These are phyloP conservation scores for Leishmania martiniquensis DNA, from an alignment of 208 protist species.

Conservation along the genomic window DNA sequence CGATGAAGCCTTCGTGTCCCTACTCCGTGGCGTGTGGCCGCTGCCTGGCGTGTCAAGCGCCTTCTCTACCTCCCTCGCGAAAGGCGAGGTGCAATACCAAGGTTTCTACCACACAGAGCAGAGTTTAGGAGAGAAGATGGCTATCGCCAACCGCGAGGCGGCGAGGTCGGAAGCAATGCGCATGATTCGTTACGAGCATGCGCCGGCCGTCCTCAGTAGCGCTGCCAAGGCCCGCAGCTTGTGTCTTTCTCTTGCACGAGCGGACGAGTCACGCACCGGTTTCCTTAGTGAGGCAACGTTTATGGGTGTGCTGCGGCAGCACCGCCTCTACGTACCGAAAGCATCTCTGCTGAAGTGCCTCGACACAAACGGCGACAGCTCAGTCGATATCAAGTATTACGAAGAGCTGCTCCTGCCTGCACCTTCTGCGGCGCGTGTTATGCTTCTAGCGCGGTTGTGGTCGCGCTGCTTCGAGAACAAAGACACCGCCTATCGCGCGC, in stretches of 20 bases:
- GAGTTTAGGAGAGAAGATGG: constrained; percentile 45
- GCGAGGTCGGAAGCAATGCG: constrained; percentile 38
- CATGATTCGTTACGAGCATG: constrained; percentile 47
- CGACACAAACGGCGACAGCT: constrained; percentile 79
- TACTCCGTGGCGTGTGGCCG: constrained; percentile 71
- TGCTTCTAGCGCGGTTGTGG: constrained; percentile 88
- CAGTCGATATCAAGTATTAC: constrained; percentile 77
- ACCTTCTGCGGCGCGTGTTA: constrained; percentile 53
- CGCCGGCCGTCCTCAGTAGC: constrained; percentile 40
- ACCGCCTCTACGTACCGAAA: constrained; percentile 76
- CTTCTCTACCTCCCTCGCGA: constrained; percentile 30
- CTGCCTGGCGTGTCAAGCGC: constrained; percentile 30
- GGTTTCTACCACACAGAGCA: constrained; percentile 48
- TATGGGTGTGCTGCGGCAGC: constrained; percentile 44
- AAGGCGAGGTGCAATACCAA: constrained; percentile 14
- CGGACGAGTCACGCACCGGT: constrained; percentile 27
- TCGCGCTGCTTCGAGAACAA: constrained; percentile 49
- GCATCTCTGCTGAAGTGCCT: constrained; percentile 43
- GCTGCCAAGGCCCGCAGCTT: constrained; percentile 38
- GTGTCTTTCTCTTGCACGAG: constrained; percentile 43
- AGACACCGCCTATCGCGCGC: constrained; percentile 44
- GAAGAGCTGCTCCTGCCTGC: constrained; percentile 51
- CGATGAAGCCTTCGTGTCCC: constrained; percentile 65
- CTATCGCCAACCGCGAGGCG: constrained; percentile 42
- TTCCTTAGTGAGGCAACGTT: constrained; percentile 63